Conservation (phyloP, 345 rosid genomes). For the Melaleuca quinquenervia region DNA sequence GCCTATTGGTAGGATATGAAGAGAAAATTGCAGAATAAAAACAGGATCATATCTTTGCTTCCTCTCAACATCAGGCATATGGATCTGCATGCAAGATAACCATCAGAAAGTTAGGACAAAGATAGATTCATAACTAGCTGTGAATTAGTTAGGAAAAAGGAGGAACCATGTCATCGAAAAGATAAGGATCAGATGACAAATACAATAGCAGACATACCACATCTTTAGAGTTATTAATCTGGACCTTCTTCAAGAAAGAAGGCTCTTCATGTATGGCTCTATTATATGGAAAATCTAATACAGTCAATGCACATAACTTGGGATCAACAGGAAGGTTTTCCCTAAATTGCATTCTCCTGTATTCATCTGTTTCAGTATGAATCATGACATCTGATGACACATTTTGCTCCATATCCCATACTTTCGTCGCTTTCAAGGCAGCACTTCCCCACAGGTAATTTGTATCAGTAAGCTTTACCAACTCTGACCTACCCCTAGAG, state of each 20-base stretch:
- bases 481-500: conserved; percentile 20
- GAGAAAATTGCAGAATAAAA: conserved; percentile 62
- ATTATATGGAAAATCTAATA: conserved; percentile 52
- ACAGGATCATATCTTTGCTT: conserved; percentile 63
- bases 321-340: conserved; percentile 80
- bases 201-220: background rate
- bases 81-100: conserved; percentile 19
- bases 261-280: conserved; percentile 21
- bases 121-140: conserved; percentile 9
- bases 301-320: conserved; percentile 58
- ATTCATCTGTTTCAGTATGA: conserved; percentile 36
- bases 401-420: conserved; percentile 26
- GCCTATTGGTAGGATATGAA: conserved; percentile 44
- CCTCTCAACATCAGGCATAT: conserved; percentile 14
- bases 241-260: background rate
- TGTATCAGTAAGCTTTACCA: conserved; percentile 28
- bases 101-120: background rate
- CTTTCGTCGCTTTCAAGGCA: conserved; percentile 47
- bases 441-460: conserved; percentile 79
- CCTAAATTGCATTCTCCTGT: conserved; percentile 52
- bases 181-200: conserved; percentile 4
- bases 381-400: conserved; percentile 14
- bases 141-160: conserved; percentile 37
- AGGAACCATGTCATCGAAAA: conserved; percentile 1
- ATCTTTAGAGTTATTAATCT: background rate